Evolutionary conservation across 192 early-diverging fungal genomes (phyloP), one percentile per base, ranked within the genome.

Genomic region (Backusella macrospora): DNA sequence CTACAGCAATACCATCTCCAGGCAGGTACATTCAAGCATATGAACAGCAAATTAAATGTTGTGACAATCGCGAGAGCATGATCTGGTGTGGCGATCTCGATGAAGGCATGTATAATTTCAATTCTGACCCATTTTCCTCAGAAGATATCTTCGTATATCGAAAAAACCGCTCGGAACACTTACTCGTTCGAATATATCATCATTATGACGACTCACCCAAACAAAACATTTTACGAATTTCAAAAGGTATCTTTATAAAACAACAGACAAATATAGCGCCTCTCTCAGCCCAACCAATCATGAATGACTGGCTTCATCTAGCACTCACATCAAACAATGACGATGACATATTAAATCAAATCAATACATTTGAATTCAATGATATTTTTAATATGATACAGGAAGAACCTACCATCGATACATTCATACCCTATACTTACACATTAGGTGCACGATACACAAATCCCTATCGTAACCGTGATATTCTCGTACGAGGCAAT

Each of bases 371-470:
- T 66, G n/a, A 38, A 3, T 66, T 66, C 18, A 43, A 66, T 4
- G 39, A 66, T 23, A 42, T 66, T 7, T 66, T 66, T 21, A 66
- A 66, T 13, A 66, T 66, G 65, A 66, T 66, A 40, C 65, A 66
- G n/a, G 65, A 66, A 43, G 40, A 66, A 40, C 16, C 38, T 2
- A 12, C n/a, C 6, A 15, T 16, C 16, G 18, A 40, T 18, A 66
- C 18, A 13, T 40, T 43, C 43, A 13, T 66, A 21, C 65, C 65
- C 3, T 66, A 40, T 21, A 66, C 65, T 10, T 66, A 66, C n/a
- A 26, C 65, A 9, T 5, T 66, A 13, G 65, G 65, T 10, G 38
- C 40, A 10, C 65, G 65, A 0, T 66, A 18, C 39, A 66, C 65
- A 21, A 39, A 43, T 8, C 38, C 38, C 0, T 66, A 66, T 66